phyloP scores from a whole-genome alignment of 2,329 filamentous ascomycete species.

The Pyrenophora seminiperda region DNA sequence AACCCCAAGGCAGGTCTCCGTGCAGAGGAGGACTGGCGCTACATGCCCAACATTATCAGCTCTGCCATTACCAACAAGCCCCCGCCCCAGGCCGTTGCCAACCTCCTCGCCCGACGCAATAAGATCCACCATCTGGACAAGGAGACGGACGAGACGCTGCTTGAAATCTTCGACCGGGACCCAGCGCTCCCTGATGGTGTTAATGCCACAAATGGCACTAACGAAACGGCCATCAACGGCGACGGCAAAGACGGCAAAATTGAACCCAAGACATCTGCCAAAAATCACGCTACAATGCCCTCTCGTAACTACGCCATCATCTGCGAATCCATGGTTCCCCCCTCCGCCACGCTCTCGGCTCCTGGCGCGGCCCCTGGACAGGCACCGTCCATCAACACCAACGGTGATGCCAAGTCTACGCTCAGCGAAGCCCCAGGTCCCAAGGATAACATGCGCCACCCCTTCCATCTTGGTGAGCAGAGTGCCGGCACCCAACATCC shows the following conservation, averaged over 20 bases:
- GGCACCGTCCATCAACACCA: constrained; percentile 26
- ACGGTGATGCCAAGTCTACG: constrained; percentile 37
- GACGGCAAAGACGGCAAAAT: constrained; percentile 35
- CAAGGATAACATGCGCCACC: constrained; percentile 67
- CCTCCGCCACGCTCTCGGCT: constrained; percentile 22
- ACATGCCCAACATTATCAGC: constrained; percentile 68
- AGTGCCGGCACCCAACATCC: constrained; percentile 77
- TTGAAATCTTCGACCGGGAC: constrained; percentile 66
- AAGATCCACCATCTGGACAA: constrained; percentile 69
- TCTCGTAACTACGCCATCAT: constrained; percentile 69
- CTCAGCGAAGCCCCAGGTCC: constrained; percentile 30
- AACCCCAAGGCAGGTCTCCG: constrained; percentile 60
- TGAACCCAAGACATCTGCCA: constrained; percentile 65
- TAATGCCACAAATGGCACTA: constrained; percentile 29
- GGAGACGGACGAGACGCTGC: constrained; percentile 67
- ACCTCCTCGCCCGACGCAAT: constrained; percentile 65
- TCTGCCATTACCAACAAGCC: constrained; percentile 72
- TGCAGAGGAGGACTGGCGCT: constrained; percentile 64
- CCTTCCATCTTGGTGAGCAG: constrained; percentile 77
- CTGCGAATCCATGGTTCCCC: constrained; percentile 54
- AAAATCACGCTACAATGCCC: constrained; percentile 85
- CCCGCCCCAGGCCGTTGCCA: constrained; percentile 68
- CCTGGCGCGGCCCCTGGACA: constrained; percentile 33
- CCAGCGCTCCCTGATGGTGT: constrained; percentile 48
- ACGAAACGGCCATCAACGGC: constrained; percentile 22